Base-by-base conservation (phyloP, 140 eudicot species). In the Artemisia princeps region DNA sequence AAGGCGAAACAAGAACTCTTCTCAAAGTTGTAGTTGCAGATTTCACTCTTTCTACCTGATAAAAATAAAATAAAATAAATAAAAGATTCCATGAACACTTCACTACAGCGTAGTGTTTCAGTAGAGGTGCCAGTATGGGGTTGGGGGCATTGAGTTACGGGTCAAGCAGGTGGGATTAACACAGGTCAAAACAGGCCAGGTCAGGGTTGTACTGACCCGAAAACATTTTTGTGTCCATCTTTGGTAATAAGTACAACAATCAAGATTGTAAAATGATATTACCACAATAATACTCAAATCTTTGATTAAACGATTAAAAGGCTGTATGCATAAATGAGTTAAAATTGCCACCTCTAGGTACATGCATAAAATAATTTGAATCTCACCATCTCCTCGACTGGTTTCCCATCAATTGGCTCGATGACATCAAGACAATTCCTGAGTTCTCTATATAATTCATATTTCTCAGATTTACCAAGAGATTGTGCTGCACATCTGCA, bases 361-460 rank as follows among this genome's bases (percentile, higher is more conserved):
- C 42, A 50, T 49, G 46, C 48, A 46, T 65, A 67, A 65, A 77
- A 69, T 16, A 55, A 49, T 69, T 54, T 15, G 46, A 62, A 55
- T 76, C 96, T 76, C 76, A 91, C 97, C 86, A 83, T 72, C 81
- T 91, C 97, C 71, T 85, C 88, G 20, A 74, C 59, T 53, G 88
- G 62, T 63, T 85, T 85, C 65, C 88, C 89, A 42, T 85, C 89
- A 58, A 85, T 57, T 15, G 95, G 87, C 80, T 91, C 97, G 72
- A 91, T 64, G 57, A 74, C 71, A 69, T 91, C 95, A 60, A 85
- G 87, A 91, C 96, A 91, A 24, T 62, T 72, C 67, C 58, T 79
- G 53, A 91, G 84, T 83, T 91, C 95, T 62, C 74, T 78, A 67
- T 80, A 91, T 16, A 91, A 65, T 71, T 85, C 80, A 68, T 79